Evolutionary conservation across 2,329 filamentous ascomycete genomes (phyloP), one percentile per base, ranked within the genome.

Genomic region (Sphaerulina musiva): DNA sequence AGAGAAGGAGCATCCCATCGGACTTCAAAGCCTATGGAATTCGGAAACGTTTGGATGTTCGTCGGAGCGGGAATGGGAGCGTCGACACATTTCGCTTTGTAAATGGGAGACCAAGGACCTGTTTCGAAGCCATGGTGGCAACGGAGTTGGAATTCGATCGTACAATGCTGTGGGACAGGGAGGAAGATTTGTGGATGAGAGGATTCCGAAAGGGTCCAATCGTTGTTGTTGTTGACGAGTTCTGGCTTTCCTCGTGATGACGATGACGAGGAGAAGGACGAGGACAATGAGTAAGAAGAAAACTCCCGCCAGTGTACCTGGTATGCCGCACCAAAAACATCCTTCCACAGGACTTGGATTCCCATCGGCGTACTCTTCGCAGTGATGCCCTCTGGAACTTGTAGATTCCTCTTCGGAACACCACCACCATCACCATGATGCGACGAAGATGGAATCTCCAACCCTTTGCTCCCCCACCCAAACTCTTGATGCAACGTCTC

Each of bases 271-370:
- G 26, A 29, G 26, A 6, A 29, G 6, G 3, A 29, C 3, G 26
- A 29, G 26, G 26, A 29, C 5, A 7, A 29, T 3, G 26, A 29
- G 5, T 6, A 29, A 4, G 26, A 29, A 29, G 26, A 29, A 4
- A 29, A 6, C 5, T 29, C 26, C 26, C 26, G 26, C 26, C 26
- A 29, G 10, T 59, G 51, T 11, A 56, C 48, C 36, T 60, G 46
- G n/a, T 60, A 61, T 9, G 49, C 52, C 6, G 54, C 53, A 20
- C 60, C 59, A 40, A 56, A 62, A 12, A 61, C 59, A n/a, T 51
- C 51, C 10, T 49, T 34, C 57, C 57, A 62, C 9, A 55, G 54
- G 10, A 58, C 51, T 4, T 36, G 47, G 2, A 60, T 42, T 4
- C 60, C 60, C 50, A 51, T 54, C 1, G 60, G 57, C 0, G 55